These are phyloP conservation scores for Plasmodium gonderi DNA, from an alignment of 169 alveolate species.

Conservation along the genomic window DNA sequence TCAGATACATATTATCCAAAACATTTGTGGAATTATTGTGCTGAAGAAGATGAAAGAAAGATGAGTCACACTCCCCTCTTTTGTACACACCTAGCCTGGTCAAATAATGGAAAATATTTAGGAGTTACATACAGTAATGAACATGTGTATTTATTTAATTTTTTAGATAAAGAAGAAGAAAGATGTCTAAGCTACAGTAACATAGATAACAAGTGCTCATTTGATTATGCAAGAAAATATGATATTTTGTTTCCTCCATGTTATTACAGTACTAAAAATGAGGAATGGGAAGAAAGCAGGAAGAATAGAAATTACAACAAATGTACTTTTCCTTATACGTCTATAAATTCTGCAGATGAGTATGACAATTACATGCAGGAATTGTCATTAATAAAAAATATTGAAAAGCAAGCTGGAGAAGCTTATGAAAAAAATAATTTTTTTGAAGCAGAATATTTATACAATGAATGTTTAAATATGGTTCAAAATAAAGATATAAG, in stretches of 20 bases:
- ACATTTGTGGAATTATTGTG: constrained; percentile 73
- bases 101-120: constrained; percentile 69
- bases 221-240: background rate
- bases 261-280: background rate
- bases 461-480: constrained; percentile 22
- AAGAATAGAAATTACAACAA: background rate
- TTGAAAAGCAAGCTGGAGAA: constrained; percentile 33
- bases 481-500: constrained; percentile 16
- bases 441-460: constrained; percentile 30
- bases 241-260: constrained; percentile 37
- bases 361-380: background rate
- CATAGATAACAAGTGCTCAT: constrained; percentile 9
- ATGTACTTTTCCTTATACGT: background rate
- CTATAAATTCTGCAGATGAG: background rate
- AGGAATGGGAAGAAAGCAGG: background rate
- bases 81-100: constrained; percentile 72
- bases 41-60: constrained; percentile 38
- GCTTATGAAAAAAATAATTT: constrained; percentile 16
- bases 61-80: background rate
- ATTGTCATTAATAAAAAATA: constrained; percentile 5
- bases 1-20: constrained; percentile 75
- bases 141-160: constrained; percentile 76
- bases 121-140: constrained; percentile 76
- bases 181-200: constrained; percentile 7
- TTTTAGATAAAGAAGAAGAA: constrained; percentile 55